Percentiles rank a stretch among this genome's conserved stretches.
Conservation (phyloP, 2,329 filamentous ascomycete genomes). For the Trichoderma aggressivum region DNA sequence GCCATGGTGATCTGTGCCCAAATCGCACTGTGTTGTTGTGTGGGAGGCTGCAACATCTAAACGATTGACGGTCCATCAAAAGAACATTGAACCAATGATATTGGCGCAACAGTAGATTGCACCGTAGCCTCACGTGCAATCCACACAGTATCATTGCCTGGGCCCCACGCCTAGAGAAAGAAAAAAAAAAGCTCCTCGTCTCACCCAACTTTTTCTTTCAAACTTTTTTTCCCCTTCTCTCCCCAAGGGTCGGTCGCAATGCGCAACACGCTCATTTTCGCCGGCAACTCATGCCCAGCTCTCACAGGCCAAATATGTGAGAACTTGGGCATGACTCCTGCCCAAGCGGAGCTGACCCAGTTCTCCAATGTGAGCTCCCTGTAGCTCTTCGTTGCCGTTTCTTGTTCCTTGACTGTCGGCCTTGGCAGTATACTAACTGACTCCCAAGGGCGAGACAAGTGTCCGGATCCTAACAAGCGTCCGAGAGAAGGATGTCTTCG, state of each 20-base stretch:
- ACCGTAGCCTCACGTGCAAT: background rate
- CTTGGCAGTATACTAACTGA: slow-evolving; percentile 23
- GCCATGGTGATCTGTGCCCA: background rate
- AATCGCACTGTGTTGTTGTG: background rate
- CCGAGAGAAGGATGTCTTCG: slow-evolving; percentile 97
- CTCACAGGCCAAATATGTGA: slow-evolving; percentile 65
- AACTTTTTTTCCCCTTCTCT: slow-evolving; percentile 20
- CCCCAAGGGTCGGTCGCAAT: slow-evolving; percentile 41
- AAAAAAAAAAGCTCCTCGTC: slow-evolving; percentile 13
- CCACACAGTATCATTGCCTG: slow-evolving; percentile 2
- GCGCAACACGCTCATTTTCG: slow-evolving; percentile 66
- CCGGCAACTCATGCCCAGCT: slow-evolving; percentile 63
- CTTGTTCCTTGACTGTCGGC: slow-evolving; percentile 5
- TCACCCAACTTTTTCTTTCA: slow-evolving; percentile 6
- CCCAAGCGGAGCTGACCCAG: slow-evolving; percentile 63
- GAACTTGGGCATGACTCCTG: slow-evolving; percentile 63
- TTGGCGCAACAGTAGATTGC: background rate
- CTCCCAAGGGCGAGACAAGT: slow-evolving; percentile 62
- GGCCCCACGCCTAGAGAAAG: slow-evolving; percentile 7
- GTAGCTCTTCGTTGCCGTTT: slow-evolving; percentile 21
- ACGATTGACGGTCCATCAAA: background rate
- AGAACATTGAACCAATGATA: background rate
- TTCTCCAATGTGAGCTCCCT: slow-evolving; percentile 63
- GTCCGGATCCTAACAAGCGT: slow-evolving; percentile 71
- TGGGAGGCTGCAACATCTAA: background rate